Percentiles rank a stretch among this genome's conserved stretches.
Conservation (phyloP, 192 early-diverging fungal species). For the Chytriomyces sp. region DNA sequence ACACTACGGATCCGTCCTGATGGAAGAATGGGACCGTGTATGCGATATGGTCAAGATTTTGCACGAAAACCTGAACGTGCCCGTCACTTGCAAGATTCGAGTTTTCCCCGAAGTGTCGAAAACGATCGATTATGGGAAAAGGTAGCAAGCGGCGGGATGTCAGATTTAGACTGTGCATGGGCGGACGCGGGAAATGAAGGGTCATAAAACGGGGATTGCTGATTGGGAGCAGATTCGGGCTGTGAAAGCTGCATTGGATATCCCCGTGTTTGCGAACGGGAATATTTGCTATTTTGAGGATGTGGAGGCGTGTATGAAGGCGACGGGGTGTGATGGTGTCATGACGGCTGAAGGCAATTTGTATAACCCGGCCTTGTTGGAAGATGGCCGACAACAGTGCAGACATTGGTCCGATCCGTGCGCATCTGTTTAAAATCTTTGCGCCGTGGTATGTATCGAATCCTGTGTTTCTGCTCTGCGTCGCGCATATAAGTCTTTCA, state of each 20-base stretch:
- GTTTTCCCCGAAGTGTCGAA: conserved; percentile 88
- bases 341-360: conserved; percentile 81
- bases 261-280: conserved; percentile 98
- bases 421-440: conserved; percentile 94
- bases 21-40: conserved; percentile 87
- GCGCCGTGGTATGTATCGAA: conserved; percentile 43
- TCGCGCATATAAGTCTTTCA: background rate
- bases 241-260: conserved; percentile 77
- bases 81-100: conserved; percentile 96
- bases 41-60: conserved; percentile 70
- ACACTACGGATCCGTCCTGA: conserved; percentile 90
- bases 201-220: conserved; percentile 93
- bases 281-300: conserved; percentile 95
- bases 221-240: conserved; percentile 92
- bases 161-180: conserved; percentile 94
- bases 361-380: conserved; percentile 84
- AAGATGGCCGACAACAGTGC: conserved; percentile 75
- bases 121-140: conserved; percentile 91
- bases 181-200: conserved; percentile 94
- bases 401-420: conserved; percentile 70
- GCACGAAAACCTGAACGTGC: conserved; percentile 80
- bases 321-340: conserved; percentile 90
- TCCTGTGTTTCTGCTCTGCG: conserved; percentile 35
- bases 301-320: conserved; percentile 76
- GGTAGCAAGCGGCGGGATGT: conserved; percentile 92